A percentile compares a stretch with the other conserved stretches of the same genome.
Evolutionary conservation across 805 yeast genomes (phyloP).

Genomic region (Saturnispora ahearnii): DNA sequence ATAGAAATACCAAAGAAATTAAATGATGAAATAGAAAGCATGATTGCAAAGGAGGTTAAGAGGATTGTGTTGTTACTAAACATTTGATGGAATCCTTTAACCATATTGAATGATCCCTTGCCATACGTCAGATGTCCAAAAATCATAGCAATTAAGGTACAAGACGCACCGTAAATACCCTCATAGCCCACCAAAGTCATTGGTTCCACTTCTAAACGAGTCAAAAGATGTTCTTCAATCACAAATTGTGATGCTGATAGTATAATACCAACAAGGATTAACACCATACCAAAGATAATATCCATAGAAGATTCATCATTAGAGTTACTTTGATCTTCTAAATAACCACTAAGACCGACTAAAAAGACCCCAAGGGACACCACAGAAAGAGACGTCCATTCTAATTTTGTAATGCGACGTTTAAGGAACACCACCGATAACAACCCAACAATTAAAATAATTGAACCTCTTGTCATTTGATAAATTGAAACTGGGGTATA

Average conservation of each 20-base stretch:
- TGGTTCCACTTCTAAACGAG: conserved; percentile 46
- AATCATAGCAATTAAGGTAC: conserved; percentile 38
- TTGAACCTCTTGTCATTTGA: conserved; percentile 79
- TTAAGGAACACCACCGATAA: conserved; percentile 56
- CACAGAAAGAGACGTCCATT: conserved; percentile 59
- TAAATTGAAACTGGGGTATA: conserved; percentile 72
- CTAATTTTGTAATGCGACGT: conserved; percentile 45
- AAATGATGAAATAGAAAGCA: conserved; percentile 65
- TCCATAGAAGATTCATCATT: conserved; percentile 14
- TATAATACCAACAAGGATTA: conserved; percentile 54
- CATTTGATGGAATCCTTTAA: conserved; percentile 41
- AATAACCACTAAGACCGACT: conserved; percentile 64
- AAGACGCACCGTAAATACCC: conserved; percentile 53
- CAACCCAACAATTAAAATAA: conserved; percentile 67
- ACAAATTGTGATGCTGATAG: conserved; percentile 73
- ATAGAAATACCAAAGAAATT: conserved; percentile 66
- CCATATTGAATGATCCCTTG: conserved; percentile 48
- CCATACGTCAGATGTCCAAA: conserved; percentile 36
- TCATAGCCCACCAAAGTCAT: conserved; percentile 62
- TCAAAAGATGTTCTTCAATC: conserved; percentile 60
- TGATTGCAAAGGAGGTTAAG: conserved; percentile 48
- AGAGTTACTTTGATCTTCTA: conserved; percentile 10
- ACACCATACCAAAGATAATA: conserved; percentile 44
- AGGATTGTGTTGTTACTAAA: conserved; percentile 36
- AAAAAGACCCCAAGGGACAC: conserved; percentile 62